Percentiles rank a stretch among this genome's conserved stretches.
Evolutionary conservation across 148 eudicot species (phyloP).

Genomic region (Euryodendron excelsum): DNA sequence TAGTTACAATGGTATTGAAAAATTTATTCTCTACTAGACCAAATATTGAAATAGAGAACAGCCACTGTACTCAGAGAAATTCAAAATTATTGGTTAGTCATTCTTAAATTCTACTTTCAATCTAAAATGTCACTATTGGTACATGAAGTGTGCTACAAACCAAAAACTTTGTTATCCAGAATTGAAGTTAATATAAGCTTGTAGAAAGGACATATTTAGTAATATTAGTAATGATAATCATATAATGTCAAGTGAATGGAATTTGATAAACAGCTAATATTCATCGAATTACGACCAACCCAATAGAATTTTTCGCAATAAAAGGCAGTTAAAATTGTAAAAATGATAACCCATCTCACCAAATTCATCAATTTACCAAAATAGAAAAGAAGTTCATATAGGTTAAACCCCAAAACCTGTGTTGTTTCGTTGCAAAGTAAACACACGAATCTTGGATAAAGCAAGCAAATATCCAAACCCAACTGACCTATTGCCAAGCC

Average conservation of each 20-base stretch:
- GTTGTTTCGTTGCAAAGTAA: too few species aligned
- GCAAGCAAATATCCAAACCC: conserved; percentile 3
- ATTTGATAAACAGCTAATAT: background rate
- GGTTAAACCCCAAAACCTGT: background rate
- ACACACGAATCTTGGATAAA: too few species aligned
- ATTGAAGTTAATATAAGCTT: background rate
- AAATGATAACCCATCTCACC: conserved; percentile 10
- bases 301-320: background rate
- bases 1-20: too few species aligned
- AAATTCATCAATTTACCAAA: background rate
- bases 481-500: conserved; percentile 45
- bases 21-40: background rate
- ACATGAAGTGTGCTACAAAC: background rate
- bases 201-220: background rate
- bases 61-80: background rate
- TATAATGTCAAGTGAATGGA: background rate
- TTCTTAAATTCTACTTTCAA: background rate
- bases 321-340: background rate
- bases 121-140: background rate
- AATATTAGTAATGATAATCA: background rate
- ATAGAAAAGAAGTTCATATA: background rate
- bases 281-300: background rate
- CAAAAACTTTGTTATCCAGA: background rate
- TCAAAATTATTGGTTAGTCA: background rate
- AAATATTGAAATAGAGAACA: background rate